Percentiles rank a stretch among this genome's conserved stretches.
These are phyloP conservation scores for Coemansia sp. DNA, from an alignment of 192 early-diverging fungal species.

Conservation along the genomic window DNA sequence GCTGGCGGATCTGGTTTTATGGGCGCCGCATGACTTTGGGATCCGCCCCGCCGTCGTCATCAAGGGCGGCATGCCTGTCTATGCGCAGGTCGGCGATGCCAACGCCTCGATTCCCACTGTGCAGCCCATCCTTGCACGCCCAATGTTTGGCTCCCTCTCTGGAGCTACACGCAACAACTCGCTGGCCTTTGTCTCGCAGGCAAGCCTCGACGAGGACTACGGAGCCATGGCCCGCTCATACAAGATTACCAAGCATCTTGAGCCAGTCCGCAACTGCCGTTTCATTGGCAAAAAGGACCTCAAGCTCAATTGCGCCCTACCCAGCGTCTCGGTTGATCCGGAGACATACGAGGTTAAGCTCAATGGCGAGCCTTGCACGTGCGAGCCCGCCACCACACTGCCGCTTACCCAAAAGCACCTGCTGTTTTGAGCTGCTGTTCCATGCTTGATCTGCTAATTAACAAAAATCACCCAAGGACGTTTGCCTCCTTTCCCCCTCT, in stretches of 20 bases:
- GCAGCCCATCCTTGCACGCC: constrained; percentile 80
- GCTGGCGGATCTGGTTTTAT: constrained; percentile 91
- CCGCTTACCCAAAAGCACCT: constrained; percentile 67
- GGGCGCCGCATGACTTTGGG: constrained; percentile 83
- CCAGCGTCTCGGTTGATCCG: constrained; percentile 82
- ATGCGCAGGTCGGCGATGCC: constrained; percentile 87
- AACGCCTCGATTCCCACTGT: constrained; percentile 96
- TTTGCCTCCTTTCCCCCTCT: background rate
- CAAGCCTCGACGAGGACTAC: constrained; percentile 59
- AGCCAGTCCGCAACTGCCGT: constrained; percentile 74
- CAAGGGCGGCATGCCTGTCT: constrained; percentile 87
- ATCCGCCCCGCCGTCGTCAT: constrained; percentile 82
- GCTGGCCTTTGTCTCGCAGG: constrained; percentile 80
- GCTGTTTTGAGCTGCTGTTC: constrained; percentile 17
- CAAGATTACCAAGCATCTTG: constrained; percentile 65
- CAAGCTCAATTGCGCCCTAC: constrained; percentile 78
- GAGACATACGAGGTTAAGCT: constrained; percentile 88
- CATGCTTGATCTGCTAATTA: no score
- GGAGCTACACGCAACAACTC: constrained; percentile 62
- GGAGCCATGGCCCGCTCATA: constrained; percentile 59
- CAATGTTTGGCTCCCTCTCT: constrained; percentile 80
- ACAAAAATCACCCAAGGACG: background rate
- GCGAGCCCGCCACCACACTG: constrained; percentile 69
- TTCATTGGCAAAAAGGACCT: constrained; percentile 80
- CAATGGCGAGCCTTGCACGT: constrained; percentile 68